Evolutionary conservation across 176 grass and related monocot genomes (phyloP), one percentile per base, ranked within the genome.

Genomic region (Secale cereale): DNA sequence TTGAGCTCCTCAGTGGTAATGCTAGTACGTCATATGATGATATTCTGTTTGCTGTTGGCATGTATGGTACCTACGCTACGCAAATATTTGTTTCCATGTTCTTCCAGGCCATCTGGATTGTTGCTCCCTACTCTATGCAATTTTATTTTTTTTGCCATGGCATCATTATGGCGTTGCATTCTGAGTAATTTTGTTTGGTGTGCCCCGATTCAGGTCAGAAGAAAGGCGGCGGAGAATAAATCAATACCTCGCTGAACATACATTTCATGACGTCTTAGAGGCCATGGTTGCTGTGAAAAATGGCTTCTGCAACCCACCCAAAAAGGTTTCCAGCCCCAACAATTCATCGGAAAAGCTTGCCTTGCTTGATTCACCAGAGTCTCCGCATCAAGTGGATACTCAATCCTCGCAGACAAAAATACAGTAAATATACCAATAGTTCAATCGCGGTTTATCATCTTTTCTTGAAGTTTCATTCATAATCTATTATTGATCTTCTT

Each of bases 241-340:
- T 69, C 17, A 69, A 33, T 69, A 69, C 36, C 66, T 69, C 1
- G 32, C 32, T 69, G 66, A 69, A 69, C 66, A 69, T 69, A 69
- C 66, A 69, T 69, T 37, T 69, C 9, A 69, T 22, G 66, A 69
- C 32, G 2, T 69, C 32, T 69, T 32, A 33, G 66, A 69, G 66
- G 66, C 32, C 31, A 69, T 69, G 66, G 66, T 69, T 69, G 32
- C 66, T 69, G 36, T 37, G 32, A 69, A 69, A 69, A 69, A 69
- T 69, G 66, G 66, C 9, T 69, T 69, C 66, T 69, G 66, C 32
- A 37, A 69, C 66, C 66, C 66, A 1, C 66, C 66, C 10, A n/a
- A 69, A 69, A 69, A 69, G 66, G 32, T n/a, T 69, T 33, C 66
- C 10, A 36, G 12, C 1, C 66, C 19, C 19, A 69, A 37, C 17